Percentiles rank a stretch among this genome's conserved stretches.
These are phyloP conservation scores for Gyrodon lividus DNA, from an alignment of 768 basidiomycete genomes.

Conservation along the genomic window DNA sequence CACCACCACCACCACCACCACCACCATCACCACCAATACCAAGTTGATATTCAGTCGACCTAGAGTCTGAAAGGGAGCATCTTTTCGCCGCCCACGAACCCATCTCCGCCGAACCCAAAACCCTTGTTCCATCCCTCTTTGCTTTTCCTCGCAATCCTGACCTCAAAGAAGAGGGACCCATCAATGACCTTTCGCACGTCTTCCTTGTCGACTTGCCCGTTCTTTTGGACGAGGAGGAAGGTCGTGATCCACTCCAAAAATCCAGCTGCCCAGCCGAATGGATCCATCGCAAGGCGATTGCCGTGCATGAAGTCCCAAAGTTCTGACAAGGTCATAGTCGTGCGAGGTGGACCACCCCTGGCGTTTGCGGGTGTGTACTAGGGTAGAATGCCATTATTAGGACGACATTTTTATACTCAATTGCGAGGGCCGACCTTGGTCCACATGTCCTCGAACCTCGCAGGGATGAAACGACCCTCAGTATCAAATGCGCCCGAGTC, in stretches of 20 bases:
- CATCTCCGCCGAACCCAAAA: constrained; percentile 31
- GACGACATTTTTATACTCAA: too few relatives aligned
- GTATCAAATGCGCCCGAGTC: constrained; percentile 43
- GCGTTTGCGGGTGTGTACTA: constrained; percentile 18
- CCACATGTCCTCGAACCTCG: constrained; percentile 46
- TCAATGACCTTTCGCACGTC: constrained; percentile 43
- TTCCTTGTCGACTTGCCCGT: constrained; percentile 41
- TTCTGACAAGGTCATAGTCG: constrained; percentile 27
- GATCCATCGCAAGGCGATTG: constrained; percentile 36
- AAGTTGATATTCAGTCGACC: background rate
- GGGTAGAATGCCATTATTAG: background rate
- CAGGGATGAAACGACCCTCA: constrained; percentile 41
- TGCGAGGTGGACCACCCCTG: constrained; percentile 10
- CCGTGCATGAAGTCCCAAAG: constrained; percentile 32
- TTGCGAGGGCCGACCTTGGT: constrained; percentile 28
- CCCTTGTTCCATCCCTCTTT: constrained; percentile 29
- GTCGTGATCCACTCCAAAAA: constrained; percentile 40
- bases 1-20: too few relatives aligned
- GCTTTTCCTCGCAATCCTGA: constrained; percentile 22
- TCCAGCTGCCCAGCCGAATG: constrained; percentile 36
- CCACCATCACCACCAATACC: too few relatives aligned
- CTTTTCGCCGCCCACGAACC: constrained; percentile 31
- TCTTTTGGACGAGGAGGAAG: constrained; percentile 39
- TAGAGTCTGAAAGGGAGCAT: constrained; percentile 29
- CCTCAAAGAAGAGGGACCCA: constrained; percentile 38